Base-by-base conservation (phyloP, 768 basidiomycete species). In the Leccinum ochraceum region DNA sequence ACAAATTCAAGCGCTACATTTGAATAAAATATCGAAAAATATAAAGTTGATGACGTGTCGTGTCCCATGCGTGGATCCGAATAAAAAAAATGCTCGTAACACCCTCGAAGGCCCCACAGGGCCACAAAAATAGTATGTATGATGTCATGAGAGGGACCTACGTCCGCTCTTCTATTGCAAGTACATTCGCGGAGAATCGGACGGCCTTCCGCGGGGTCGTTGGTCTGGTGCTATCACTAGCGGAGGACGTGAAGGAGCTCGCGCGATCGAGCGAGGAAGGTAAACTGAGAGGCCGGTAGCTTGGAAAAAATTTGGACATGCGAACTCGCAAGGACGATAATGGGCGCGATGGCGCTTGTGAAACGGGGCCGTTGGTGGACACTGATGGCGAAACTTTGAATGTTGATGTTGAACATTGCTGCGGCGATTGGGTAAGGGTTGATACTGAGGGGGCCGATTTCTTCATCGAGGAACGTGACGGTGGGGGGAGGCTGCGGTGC, bases 391-490 rank as follows among this genome's bases (percentile, higher is more conserved):
- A 59, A 20, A 60, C 53, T 17, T 54, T 54, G 26, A 66, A 55
- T 10, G 70, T 61, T 0, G 60, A 51, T 24, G 24, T 24, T 24
- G 24, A 24, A 24, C 24, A 56, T 52, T 49, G 70, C 37, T 63
- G 65, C 60, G 58, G 65, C 55, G 64, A 60, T 14, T 65, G 66
- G 53, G 61, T 56, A 57, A 67, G 67, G 52, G 73, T 64, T 36
- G 69, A 63, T 17, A 46, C 57, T 0, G 69, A 66, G 16, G 66
- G 51, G 39, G 74, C 74, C 16, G 81, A 70, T 68, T 85, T 84
- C 74, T 89, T 90, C 66, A 88, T 76, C 6, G 87, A 87, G 4
- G 88, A 87, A 50, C 86, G 87, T 30, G 79, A 62, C 2, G 88
- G 87, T 6, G 86, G 82, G 10, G 85, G 81, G 30, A 81, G 77